A percentile compares a stretch with the other conserved stretches of the same genome.
phyloP scores from a whole-genome alignment of 73 alveolate genomes.

The Effrenium voratum region DNA sequence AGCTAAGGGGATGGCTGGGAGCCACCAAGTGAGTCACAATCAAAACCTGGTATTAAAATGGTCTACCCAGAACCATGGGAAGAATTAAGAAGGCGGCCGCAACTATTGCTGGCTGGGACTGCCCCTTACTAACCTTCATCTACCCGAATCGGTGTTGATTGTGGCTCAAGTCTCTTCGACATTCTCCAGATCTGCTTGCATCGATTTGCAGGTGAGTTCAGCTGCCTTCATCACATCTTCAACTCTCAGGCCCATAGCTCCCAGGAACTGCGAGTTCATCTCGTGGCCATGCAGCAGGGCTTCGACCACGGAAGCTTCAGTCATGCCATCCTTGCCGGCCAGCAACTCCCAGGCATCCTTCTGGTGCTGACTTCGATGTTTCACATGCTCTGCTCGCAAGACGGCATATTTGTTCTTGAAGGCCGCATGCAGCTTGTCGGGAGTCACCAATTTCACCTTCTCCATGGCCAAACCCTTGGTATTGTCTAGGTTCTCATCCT shows the following conservation, averaged over 20 bases:
- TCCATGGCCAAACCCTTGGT: conserved; percentile 47
- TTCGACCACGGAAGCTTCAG: conserved; percentile 20
- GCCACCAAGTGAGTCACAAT: too few relatives aligned
- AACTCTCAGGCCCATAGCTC: conserved; percentile 35
- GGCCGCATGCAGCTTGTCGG: conserved; percentile 20
- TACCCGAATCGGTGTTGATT: too few relatives aligned
- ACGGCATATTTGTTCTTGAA: conserved; percentile 56
- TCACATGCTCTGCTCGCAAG: conserved; percentile 9
- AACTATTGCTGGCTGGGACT: too few relatives aligned
- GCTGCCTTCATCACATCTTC: conserved; percentile 77
- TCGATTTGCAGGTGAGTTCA: background rate
- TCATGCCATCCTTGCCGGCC: background rate
- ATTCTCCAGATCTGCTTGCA: background rate
- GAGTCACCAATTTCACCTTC: background rate
- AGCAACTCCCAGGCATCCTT: conserved; percentile 45
- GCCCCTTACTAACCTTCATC: too few relatives aligned
- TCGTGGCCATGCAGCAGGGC: conserved; percentile 38
- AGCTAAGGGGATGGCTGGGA: too few relatives aligned
- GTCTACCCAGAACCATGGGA: too few relatives aligned
- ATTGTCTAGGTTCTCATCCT: conserved; percentile 50
- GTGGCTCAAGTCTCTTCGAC: background rate
- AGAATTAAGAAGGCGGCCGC: too few relatives aligned
- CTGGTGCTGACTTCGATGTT: background rate
- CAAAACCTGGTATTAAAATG: too few relatives aligned
- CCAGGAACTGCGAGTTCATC: conserved; percentile 47